Percentiles rank a stretch among this genome's conserved stretches.
phyloP scores from a whole-genome alignment of 2,329 filamentous ascomycete genomes.

The Lachnellula arida region DNA sequence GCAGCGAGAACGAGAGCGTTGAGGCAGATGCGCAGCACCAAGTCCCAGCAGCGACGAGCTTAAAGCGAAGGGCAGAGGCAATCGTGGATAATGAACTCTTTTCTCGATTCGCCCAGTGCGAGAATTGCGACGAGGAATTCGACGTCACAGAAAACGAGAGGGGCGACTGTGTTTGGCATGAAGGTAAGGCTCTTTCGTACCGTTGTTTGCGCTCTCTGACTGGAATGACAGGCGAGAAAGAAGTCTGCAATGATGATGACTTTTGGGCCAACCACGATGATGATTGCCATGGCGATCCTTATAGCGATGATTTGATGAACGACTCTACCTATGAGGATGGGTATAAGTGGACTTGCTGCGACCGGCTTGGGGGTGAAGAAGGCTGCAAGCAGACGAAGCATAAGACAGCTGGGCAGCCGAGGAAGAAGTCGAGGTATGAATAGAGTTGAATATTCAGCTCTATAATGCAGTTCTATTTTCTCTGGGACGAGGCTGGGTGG shows the following conservation, averaged over 20 bases:
- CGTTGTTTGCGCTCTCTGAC: neutral
- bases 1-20: neutral
- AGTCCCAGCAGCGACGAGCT: neutral
- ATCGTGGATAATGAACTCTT: conserved; percentile 2
- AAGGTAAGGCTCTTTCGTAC: neutral
- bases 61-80: neutral
- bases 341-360: conserved; percentile 13
- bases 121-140: conserved; percentile 12
- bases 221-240: conserved; percentile 1
- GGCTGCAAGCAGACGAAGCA: conserved; percentile 9
- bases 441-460: neutral
- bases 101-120: conserved; percentile 3
- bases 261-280: conserved; percentile 14
- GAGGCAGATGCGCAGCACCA: neutral
- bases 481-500: neutral
- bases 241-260: conserved; percentile 2
- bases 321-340: conserved; percentile 7
- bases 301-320: neutral
- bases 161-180: conserved; percentile 10
- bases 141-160: conserved; percentile 3
- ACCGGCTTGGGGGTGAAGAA: conserved; percentile 1
- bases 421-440: neutral
- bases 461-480: neutral
- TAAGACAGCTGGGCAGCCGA: neutral
- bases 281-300: conserved; percentile 5